Evolutionary conservation across 2,329 filamentous ascomycete genomes (phyloP), one percentile per base, ranked within the genome.

Genomic region (Botrytis porri): DNA sequence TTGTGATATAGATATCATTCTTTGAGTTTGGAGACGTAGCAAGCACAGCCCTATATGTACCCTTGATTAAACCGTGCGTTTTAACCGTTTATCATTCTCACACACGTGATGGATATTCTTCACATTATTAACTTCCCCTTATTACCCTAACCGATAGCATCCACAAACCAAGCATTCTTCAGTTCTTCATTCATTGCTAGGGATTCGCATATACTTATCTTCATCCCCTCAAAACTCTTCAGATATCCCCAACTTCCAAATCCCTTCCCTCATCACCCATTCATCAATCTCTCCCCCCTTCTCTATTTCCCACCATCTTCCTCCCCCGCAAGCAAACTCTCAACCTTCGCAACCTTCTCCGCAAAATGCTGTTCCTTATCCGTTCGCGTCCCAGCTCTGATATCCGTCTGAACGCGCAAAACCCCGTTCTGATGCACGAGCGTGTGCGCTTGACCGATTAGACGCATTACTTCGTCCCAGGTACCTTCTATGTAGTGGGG

Each of bases 381-480:
- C 37, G 79, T 81, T 65, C 79, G 78, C 41, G 92, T 92, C 1
- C 95, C 95, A 61, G 94, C 90, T 20, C 95, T 86, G 84, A 98
- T 95, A 80, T 95, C 94, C 41, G 90, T 93, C 85, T 98, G 95
- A 59, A 98, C 92, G 71, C 96, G 86, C 74, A 92, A 86, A 48
- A 94, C 88, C n/a, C 94, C 94, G 74, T 89, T 88, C 74, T 89
- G 83, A 80, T 97, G 94, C 35, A 97, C 88, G 64, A 93, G 84
- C 0, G 88, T 87, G 83, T 97, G 94, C 5, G 93, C 93, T 83
- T 95, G 93, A n/a, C 94, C 94, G 77, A 97, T 92, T 41, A 95
- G 87, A 72, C 85, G 86, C 87, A 97, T 94, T 73, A 97, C 94
- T 45, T 92, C 89, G 76, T 97, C 93, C 95, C 96, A 98, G 59